Percentiles rank a stretch among this genome's conserved stretches.
These are phyloP conservation scores for Hygrophorus pudorinus DNA, from an alignment of 768 basidiomycete species.

Conservation along the genomic window DNA sequence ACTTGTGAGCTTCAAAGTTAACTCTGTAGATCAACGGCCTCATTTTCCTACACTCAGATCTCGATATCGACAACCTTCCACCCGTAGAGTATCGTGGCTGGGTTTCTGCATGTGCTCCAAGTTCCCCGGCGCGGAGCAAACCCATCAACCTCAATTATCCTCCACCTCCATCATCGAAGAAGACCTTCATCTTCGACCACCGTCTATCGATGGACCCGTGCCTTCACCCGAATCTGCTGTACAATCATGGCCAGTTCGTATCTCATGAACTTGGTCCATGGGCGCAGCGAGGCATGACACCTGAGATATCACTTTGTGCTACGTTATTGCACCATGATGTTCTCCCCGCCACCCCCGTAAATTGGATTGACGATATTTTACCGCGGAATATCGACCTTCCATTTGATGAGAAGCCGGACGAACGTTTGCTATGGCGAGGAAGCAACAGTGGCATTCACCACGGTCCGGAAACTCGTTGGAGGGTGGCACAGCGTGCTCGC, in stretches of 20 bases:
- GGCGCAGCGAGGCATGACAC: constrained; percentile 32
- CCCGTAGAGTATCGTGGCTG: constrained; percentile 22
- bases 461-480: constrained; percentile 31
- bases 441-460: constrained; percentile 58
- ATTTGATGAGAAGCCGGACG: constrained; percentile 56
- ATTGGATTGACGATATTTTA: constrained; percentile 32
- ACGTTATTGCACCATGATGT: constrained; percentile 48
- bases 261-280: constrained; percentile 35
- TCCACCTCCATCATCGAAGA: constrained; percentile 22
- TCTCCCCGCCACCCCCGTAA: constrained; percentile 29
- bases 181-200: constrained; percentile 44
- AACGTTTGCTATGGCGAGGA: constrained; percentile 63
- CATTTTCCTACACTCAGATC: constrained; percentile 12
- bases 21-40: constrained; percentile 9
- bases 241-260: constrained; percentile 44
- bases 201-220: constrained; percentile 40
- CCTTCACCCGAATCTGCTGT: constrained; percentile 31
- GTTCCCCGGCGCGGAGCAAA: constrained; percentile 25
- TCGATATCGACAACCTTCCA: constrained; percentile 24
- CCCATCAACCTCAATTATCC: constrained; percentile 26
- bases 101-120: constrained; percentile 30
- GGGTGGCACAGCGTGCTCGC: constrained; percentile 36
- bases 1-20: constrained; percentile 17
- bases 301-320: constrained; percentile 42
- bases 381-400: constrained; percentile 41